These are phyloP conservation scores for Fusarium sarcochroum DNA, from an alignment of 2,329 filamentous ascomycete species.

Conservation along the genomic window DNA sequence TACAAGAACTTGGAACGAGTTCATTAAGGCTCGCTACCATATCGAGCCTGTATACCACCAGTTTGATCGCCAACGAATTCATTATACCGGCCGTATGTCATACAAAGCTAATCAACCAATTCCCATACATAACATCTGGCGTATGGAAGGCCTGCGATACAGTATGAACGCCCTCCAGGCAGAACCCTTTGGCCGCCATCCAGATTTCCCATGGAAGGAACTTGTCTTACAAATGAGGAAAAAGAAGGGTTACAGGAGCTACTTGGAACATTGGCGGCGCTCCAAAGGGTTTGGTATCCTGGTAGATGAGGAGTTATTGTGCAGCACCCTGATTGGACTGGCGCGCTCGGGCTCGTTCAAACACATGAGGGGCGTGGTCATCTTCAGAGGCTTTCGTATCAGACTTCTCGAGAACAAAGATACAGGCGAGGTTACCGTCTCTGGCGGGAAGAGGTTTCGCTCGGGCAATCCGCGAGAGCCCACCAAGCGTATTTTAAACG, in stretches of 20 bases:
- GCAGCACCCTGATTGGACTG: slow-evolving; percentile 59
- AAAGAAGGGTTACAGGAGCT: slow-evolving; percentile 47
- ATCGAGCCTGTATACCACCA: slow-evolving; percentile 63
- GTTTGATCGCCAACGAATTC: slow-evolving; percentile 58
- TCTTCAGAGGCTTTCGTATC: slow-evolving; percentile 51
- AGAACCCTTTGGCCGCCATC: slow-evolving; percentile 52
- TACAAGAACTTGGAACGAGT: slow-evolving; percentile 59
- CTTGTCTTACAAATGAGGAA: slow-evolving; percentile 47
- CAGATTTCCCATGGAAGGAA: slow-evolving; percentile 43
- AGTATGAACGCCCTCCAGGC: slow-evolving; percentile 47
- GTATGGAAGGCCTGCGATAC: slow-evolving; percentile 51
- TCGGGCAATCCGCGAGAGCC: slow-evolving; percentile 70
- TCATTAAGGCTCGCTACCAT: slow-evolving; percentile 63
- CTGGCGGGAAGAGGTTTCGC: slow-evolving; percentile 57
- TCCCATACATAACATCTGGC: slow-evolving; percentile 35
- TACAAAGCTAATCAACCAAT: slow-evolving; percentile 43
- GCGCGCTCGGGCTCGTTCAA: slow-evolving; percentile 55
- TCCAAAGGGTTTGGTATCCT: slow-evolving; percentile 46
- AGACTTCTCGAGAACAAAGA: slow-evolving; percentile 35
- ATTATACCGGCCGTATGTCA: slow-evolving; percentile 58
- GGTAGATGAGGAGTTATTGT: slow-evolving; percentile 58
- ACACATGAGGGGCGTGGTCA: slow-evolving; percentile 54
- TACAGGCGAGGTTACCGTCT: slow-evolving; percentile 44
- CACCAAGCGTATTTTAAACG: slow-evolving; percentile 69
- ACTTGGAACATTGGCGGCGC: slow-evolving; percentile 49